Evolutionary conservation across 176 grass and related monocot species (phyloP).

Genomic region (Rhipidocladum racemiflorum): DNA sequence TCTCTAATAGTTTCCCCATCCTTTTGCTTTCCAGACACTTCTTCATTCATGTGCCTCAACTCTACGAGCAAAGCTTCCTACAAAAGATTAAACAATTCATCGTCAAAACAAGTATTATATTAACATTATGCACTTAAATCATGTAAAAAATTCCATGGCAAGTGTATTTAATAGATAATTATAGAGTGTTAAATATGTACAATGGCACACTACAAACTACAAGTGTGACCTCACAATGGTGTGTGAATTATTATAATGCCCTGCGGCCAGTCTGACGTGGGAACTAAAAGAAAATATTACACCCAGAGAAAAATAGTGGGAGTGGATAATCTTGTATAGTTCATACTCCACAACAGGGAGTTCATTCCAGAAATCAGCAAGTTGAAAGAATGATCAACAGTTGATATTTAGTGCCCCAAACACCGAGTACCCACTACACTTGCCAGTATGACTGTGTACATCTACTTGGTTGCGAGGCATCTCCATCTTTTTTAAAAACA

Average conservation of each 20-base stretch:
- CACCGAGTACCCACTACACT: background rate
- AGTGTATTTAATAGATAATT: constrained; percentile 3
- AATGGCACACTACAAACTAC: background rate
- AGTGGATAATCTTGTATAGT: background rate
- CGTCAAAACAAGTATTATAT: background rate
- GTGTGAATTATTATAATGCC: background rate
- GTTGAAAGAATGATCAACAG: background rate
- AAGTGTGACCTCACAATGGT: background rate
- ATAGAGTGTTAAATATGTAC: background rate
- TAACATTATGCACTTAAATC: background rate
- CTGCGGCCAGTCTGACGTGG: background rate
- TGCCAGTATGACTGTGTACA: background rate
- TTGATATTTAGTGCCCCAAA: background rate
- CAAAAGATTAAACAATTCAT: constrained; percentile 29
- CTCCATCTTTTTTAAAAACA: background rate
- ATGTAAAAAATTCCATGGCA: constrained; percentile 2
- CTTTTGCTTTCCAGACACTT: constrained; percentile 88
- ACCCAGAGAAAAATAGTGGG: background rate
- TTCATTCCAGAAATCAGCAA: background rate
- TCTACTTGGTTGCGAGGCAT: background rate
- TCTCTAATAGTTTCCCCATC: constrained; percentile 72
- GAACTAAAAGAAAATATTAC: constrained; percentile 13
- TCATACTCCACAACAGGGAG: background rate
- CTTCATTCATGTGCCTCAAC: constrained; percentile 96
- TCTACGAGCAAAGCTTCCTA: constrained; percentile 93